Conservation (phyloP, 2,329 filamentous ascomycete genomes). For the Aspergillus brunneoviolaceus region DNA sequence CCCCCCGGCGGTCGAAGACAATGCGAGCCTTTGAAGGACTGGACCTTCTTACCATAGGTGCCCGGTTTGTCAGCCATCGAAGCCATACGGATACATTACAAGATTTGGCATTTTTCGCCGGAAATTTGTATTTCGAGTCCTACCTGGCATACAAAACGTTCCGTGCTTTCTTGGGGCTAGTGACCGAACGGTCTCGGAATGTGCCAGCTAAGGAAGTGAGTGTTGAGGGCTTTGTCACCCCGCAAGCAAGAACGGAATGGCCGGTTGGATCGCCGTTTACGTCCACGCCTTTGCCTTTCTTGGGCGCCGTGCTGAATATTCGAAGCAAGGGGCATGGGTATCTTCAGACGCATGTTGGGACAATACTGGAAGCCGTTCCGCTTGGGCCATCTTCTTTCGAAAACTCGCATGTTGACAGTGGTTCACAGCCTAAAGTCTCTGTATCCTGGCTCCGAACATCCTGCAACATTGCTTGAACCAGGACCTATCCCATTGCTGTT, state of each 20-base stretch:
- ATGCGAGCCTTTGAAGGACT: slow-evolving; percentile 47
- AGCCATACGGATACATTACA: slow-evolving; percentile 16
- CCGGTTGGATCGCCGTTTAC: slow-evolving; percentile 32
- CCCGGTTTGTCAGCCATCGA: background rate
- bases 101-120: slow-evolving; percentile 64
- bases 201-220: slow-evolving; percentile 16
- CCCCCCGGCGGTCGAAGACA: slow-evolving; percentile 43
- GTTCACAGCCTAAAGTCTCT: too few relatives aligned
- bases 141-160: slow-evolving; percentile 53
- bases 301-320: slow-evolving; percentile 38
- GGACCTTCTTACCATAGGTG: slow-evolving; percentile 41
- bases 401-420: too few relatives aligned
- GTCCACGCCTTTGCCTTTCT: slow-evolving; percentile 41
- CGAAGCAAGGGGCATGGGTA: slow-evolving; percentile 44
- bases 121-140: slow-evolving; percentile 61
- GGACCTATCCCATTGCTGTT: too few relatives aligned
- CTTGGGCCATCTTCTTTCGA: slow-evolving; percentile 36
- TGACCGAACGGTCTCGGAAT: slow-evolving; percentile 40
- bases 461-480: too few relatives aligned
- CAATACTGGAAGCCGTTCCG: slow-evolving; percentile 34
- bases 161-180: slow-evolving; percentile 20
- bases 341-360: slow-evolving; percentile 46
- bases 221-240: slow-evolving; percentile 30
- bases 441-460: too few relatives aligned
- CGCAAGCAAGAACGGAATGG: slow-evolving; percentile 25